Percentiles rank a stretch among this genome's conserved stretches.
Conservation (phyloP, 768 basidiomycete genomes). For the Cyclocybe cylindracea region DNA sequence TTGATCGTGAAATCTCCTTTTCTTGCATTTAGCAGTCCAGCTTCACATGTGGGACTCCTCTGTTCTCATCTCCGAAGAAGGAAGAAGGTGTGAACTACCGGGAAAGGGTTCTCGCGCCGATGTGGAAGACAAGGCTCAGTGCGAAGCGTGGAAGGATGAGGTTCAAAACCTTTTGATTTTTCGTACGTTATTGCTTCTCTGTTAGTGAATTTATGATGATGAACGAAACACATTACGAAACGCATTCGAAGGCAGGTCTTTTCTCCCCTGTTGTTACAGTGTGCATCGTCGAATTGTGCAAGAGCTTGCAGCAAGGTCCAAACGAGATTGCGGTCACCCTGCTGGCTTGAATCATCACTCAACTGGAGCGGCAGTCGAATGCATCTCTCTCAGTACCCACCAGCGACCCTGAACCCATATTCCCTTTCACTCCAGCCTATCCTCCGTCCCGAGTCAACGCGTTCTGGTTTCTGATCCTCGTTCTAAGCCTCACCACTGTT, state of each 20-base stretch:
- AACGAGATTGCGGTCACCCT: slow-evolving; percentile 2
- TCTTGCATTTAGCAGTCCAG: no score
- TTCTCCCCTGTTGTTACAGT: slow-evolving; percentile 19
- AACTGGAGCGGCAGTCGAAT: background rate
- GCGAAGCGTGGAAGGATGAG: background rate
- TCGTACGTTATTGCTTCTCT: background rate
- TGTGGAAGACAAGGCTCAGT: background rate
- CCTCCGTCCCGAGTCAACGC: slow-evolving; percentile 11
- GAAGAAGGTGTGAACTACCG: background rate
- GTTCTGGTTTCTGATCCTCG: slow-evolving; percentile 11
- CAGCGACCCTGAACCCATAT: no score
- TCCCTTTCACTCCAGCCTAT: slow-evolving; percentile 1
- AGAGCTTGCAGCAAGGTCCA: slow-evolving; percentile 13
- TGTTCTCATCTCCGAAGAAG: no score
- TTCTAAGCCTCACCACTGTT: slow-evolving; percentile 13
- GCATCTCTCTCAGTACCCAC: background rate
- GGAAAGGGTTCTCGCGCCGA: background rate
- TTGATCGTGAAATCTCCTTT: no score
- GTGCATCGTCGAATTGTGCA: slow-evolving; percentile 17
- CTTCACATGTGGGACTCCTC: no score
- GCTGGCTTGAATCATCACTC: slow-evolving; percentile 8
- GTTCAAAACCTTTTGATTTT: slow-evolving; percentile 1
- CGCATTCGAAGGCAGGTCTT: slow-evolving; percentile 13
- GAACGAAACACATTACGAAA: no score
- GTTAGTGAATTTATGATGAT: no score